Percentiles rank a stretch among this genome's conserved stretches.
These are phyloP conservation scores for Ustilago curta DNA, from an alignment of 1,284 basidiomycete species.

Conservation along the genomic window DNA sequence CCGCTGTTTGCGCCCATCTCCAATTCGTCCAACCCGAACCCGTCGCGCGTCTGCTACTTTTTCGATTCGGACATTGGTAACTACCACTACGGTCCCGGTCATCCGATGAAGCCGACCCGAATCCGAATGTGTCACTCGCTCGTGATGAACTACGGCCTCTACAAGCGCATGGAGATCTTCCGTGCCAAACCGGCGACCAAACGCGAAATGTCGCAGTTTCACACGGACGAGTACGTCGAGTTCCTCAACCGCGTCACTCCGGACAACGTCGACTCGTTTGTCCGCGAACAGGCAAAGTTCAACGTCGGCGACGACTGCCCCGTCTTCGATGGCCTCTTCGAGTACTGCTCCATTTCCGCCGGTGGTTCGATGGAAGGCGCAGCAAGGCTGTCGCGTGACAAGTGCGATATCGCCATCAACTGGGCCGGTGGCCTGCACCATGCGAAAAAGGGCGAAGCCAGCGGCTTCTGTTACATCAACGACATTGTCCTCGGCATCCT, in stretches of 20 bases:
- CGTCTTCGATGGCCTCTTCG: slow-evolving; percentile 96
- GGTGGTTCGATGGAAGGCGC: slow-evolving; percentile 99
- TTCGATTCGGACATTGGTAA: slow-evolving; percentile 95
- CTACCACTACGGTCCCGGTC: slow-evolving; percentile 97
- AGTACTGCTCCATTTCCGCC: slow-evolving; percentile 98
- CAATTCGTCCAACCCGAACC: slow-evolving; percentile 45
- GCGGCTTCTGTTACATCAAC: slow-evolving; percentile 98
- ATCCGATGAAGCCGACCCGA: slow-evolving; percentile 73
- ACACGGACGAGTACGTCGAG: slow-evolving; percentile 93
- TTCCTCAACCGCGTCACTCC: slow-evolving; percentile 86
- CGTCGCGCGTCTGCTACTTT: slow-evolving; percentile 69
- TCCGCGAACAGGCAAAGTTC: slow-evolving; percentile 96
- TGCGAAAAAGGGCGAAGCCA: slow-evolving; percentile 98
- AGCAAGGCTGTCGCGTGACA: slow-evolving; percentile 91
- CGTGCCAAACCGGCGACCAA: slow-evolving; percentile 99
- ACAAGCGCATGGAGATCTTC: slow-evolving; percentile 72
- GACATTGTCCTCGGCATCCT: slow-evolving; percentile 98
- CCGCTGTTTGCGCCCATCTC: slow-evolving; percentile 55
- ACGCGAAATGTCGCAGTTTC: slow-evolving; percentile 95
- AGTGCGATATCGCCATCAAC: slow-evolving; percentile 98
- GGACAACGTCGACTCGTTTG: slow-evolving; percentile 85
- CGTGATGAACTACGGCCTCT: slow-evolving; percentile 96
- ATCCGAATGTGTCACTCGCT: slow-evolving; percentile 99
- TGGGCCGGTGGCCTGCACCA: slow-evolving; percentile 99
- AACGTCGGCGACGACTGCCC: slow-evolving; percentile 96